A percentile compares a stretch with the other conserved stretches of the same genome.
phyloP scores from a whole-genome alignment of 495 filamentous ascomycete species.

The Neurospora intermedia region DNA sequence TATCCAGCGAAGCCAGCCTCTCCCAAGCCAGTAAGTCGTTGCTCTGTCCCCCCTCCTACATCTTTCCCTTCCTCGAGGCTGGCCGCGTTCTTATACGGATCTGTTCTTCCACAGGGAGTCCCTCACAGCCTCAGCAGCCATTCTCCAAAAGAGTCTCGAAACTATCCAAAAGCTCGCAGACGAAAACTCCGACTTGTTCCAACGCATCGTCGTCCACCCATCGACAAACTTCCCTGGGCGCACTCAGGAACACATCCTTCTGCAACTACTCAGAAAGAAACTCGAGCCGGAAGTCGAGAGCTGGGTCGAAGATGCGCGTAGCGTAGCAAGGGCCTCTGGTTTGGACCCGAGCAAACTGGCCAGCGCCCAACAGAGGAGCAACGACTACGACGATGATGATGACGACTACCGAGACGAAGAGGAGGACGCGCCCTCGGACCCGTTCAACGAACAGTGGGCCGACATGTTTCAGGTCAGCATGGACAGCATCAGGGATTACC shows the following conservation, averaged over 20 bases:
- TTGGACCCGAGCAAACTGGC: slow-evolving; percentile 12
- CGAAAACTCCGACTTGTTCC: slow-evolving; percentile 49
- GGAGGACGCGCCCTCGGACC: slow-evolving; percentile 25
- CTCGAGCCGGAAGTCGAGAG: slow-evolving; percentile 63
- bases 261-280: slow-evolving; percentile 66
- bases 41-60: not conserved
- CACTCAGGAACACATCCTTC: slow-evolving; percentile 52
- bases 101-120: slow-evolving; percentile 42
- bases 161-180: slow-evolving; percentile 47
- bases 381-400: slow-evolving; percentile 13
- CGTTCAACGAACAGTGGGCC: slow-evolving; percentile 31
- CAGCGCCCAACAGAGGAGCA: not conserved
- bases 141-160: slow-evolving; percentile 54
- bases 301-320: slow-evolving; percentile 55
- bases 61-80: not conserved
- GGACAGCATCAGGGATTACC: slow-evolving; percentile 28
- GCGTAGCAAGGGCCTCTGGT: slow-evolving; percentile 17
- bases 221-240: slow-evolving; percentile 64
- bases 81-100: not conserved
- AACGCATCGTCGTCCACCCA: slow-evolving; percentile 57
- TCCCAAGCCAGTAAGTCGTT: slow-evolving; percentile 25
- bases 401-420: slow-evolving; percentile 17
- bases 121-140: slow-evolving; percentile 54
- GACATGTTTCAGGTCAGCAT: slow-evolving; percentile 30
- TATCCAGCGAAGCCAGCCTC: slow-evolving; percentile 22